Evolutionary conservation across 306 rosid genomes (phyloP).

Genomic region (Prunus padus): DNA sequence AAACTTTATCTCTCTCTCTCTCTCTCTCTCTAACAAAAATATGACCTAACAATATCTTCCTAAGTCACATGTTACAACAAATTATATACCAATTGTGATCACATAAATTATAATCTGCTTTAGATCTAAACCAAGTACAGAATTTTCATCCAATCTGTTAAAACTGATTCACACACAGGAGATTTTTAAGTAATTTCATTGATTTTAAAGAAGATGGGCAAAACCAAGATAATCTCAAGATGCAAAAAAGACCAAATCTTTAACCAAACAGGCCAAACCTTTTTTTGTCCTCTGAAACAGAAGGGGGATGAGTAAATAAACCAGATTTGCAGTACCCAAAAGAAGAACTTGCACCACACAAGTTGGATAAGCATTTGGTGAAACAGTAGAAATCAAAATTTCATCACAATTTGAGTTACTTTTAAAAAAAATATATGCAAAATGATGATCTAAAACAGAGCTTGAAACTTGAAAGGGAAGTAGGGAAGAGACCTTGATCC

Average conservation of each 20-base stretch:
- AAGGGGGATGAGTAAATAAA: no score
- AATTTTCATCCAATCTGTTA: background rate
- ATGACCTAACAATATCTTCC: background rate
- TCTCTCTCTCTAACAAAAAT: background rate
- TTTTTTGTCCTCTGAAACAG: no score
- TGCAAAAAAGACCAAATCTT: background rate
- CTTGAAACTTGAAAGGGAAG: background rate
- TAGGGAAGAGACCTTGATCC: conserved; percentile 61
- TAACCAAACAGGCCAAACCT: background rate
- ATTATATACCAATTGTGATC: background rate
- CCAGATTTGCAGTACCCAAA: no score
- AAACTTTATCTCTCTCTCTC: background rate
- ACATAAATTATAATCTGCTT: background rate
- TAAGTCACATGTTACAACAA: background rate
- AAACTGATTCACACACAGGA: background rate
- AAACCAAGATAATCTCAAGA: background rate
- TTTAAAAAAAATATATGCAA: no score
- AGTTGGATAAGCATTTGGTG: background rate
- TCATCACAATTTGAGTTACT: background rate
- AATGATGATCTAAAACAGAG: background rate
- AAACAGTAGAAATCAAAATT: background rate
- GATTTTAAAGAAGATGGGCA: background rate
- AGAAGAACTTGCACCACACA: background rate
- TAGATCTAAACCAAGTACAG: background rate
- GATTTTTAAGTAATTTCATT: background rate